phyloP scores from a whole-genome alignment of 75 land plant genomes.

The Adiantum capillusveneris region DNA sequence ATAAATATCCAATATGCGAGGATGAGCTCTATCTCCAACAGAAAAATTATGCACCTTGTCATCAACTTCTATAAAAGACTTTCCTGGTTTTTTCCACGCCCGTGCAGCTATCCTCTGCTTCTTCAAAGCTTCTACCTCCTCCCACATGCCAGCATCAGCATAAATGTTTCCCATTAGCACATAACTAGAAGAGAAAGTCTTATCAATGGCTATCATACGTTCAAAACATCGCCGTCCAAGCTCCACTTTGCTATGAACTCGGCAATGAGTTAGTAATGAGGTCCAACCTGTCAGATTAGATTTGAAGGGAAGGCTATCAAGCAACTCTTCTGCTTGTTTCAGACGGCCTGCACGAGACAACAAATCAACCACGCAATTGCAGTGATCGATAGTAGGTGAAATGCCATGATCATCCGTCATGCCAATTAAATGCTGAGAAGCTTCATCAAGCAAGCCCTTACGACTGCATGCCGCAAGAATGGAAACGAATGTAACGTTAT shows the following conservation, averaged over 20 bases:
- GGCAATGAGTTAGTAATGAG: background rate
- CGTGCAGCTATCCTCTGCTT: conserved; percentile 33
- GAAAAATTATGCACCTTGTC: conserved; percentile 35
- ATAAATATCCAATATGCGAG: conserved; percentile 23
- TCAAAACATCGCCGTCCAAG: conserved; percentile 3
- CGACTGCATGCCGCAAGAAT: conserved; percentile 18
- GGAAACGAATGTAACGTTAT: conserved; percentile 13
- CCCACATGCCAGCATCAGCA: conserved; percentile 32
- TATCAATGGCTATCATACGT: conserved; percentile 24
- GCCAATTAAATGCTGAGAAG: conserved; percentile 1
- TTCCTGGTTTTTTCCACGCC: conserved; percentile 37
- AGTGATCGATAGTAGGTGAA: conserved; percentile 12
- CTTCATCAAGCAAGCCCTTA: conserved; percentile 8
- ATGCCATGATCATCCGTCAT: conserved; percentile 4
- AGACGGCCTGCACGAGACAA: background rate
- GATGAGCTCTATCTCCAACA: conserved; percentile 32
- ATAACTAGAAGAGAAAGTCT: conserved; percentile 19
- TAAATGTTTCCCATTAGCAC: conserved; percentile 42
- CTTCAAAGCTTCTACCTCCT: conserved; percentile 22
- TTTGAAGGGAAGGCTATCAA: conserved; percentile 1
- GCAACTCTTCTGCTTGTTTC: background rate
- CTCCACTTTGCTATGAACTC: background rate
- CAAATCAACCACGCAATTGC: conserved; percentile 11
- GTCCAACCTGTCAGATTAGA: conserved; percentile 5
- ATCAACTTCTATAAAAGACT: conserved; percentile 35